These are phyloP conservation scores for Eimeria nieschulzi DNA, from an alignment of 169 alveolate species.

Conservation along the genomic window DNA sequence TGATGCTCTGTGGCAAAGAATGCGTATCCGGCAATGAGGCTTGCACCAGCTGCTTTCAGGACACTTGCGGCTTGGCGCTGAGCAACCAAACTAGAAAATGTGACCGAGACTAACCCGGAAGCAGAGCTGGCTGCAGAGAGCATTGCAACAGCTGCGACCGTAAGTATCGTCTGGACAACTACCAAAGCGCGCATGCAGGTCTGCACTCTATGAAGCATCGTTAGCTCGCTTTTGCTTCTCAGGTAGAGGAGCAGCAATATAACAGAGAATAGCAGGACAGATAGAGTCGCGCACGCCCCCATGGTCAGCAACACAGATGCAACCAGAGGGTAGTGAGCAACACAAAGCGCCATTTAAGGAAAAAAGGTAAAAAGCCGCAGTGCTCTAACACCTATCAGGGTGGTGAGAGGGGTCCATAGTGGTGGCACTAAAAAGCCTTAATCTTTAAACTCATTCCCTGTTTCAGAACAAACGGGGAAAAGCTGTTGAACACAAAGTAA, in stretches of 20 bases:
- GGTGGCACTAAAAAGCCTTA: too few relatives aligned
- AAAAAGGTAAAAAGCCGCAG: too few relatives aligned
- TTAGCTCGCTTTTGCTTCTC: conserved; percentile 42
- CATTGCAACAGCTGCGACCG: conserved; percentile 56
- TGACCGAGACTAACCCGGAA: conserved; percentile 14
- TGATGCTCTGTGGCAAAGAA: conserved; percentile 62
- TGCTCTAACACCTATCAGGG: too few relatives aligned
- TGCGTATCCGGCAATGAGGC: conserved; percentile 43
- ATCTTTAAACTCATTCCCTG: too few relatives aligned
- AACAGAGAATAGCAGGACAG: conserved; percentile 17
- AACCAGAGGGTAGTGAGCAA: conserved; percentile 57
- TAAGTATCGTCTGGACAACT: conserved; percentile 1
- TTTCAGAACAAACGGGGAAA: too few relatives aligned
- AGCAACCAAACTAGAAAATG: conserved; percentile 30
- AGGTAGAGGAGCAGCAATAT: conserved; percentile 38
- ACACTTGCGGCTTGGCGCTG: conserved; percentile 57
- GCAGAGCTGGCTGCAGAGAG: conserved; percentile 33
- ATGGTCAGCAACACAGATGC: conserved; percentile 34
- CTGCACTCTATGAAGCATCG: conserved; percentile 56
- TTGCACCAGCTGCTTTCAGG: conserved; percentile 36
- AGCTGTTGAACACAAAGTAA: too few relatives aligned
- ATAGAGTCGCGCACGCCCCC: conserved; percentile 52
- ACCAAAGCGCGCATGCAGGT: conserved; percentile 48
- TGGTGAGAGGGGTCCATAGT: too few relatives aligned
- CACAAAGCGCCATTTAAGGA: conserved; percentile 8